phyloP scores from a whole-genome alignment of 2,329 filamentous ascomycete genomes.

The Ascochyta lentis region DNA sequence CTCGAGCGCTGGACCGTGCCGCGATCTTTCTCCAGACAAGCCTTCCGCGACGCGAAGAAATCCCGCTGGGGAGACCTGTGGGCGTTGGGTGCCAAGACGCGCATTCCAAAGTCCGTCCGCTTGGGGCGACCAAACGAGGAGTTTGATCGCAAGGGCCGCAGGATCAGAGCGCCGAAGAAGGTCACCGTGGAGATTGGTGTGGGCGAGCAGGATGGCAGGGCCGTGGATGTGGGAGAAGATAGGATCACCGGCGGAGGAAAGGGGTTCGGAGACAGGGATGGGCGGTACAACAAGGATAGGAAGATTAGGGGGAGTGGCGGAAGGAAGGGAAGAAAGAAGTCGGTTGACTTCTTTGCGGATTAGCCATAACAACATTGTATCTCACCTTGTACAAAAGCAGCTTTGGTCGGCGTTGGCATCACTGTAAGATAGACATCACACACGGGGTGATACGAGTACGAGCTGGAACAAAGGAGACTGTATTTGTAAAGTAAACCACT shows the following conservation, averaged over 20 bases:
- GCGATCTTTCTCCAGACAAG: conserved; percentile 77
- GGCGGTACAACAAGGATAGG: conserved; percentile 40
- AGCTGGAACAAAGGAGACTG: conserved; percentile 17
- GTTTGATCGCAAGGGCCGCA: conserved; percentile 50
- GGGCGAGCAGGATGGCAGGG: conserved; percentile 31
- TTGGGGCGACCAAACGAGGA: conserved; percentile 59
- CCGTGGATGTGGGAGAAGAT: conserved; percentile 29
- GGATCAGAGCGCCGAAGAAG: conserved; percentile 41
- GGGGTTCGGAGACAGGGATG: conserved; percentile 41
- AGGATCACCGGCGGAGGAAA: conserved; percentile 21
- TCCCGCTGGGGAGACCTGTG: conserved; percentile 91
- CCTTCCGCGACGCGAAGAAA: conserved; percentile 93
- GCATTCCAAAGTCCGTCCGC: conserved; percentile 67
- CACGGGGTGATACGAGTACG: not conserved
- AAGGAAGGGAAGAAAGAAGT: conserved; percentile 49
- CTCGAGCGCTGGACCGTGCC: conserved; percentile 96
- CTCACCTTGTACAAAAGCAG: not conserved
- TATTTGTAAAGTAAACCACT: conserved; percentile 23
- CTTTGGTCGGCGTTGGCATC: not conserved
- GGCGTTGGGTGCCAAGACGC: conserved; percentile 92
- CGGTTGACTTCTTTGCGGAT: conserved; percentile 24
- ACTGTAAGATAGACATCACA: conserved; percentile 4
- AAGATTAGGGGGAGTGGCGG: conserved; percentile 48
- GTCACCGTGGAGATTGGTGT: conserved; percentile 39
- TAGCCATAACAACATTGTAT: not conserved